These are phyloP conservation scores for Volvox reticuliferus DNA, from an alignment of 139 green algal species.

Conservation along the genomic window DNA sequence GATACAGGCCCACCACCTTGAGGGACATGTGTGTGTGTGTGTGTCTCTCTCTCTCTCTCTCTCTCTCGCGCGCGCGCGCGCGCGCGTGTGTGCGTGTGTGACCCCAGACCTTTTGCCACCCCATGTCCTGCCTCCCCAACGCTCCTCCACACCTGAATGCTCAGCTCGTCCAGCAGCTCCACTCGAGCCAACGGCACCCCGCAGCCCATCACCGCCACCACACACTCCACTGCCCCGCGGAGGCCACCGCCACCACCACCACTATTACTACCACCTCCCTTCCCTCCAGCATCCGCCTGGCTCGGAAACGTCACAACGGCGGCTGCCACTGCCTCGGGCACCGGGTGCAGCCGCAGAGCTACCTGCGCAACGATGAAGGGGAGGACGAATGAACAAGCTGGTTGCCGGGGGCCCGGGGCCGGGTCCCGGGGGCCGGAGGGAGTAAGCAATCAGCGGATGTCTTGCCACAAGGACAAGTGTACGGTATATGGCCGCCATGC, in stretches of 20 bases:
- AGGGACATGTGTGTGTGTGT: too few species aligned
- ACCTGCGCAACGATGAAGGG: slow-evolving; percentile 16
- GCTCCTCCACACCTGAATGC: slow-evolving; percentile 21
- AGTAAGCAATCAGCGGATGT: too few species aligned
- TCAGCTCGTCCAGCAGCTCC: slow-evolving; percentile 75
- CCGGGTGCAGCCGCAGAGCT: slow-evolving; percentile 63
- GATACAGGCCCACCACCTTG: too few species aligned
- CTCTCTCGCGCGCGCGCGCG: too few species aligned
- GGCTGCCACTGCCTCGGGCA: slow-evolving; percentile 63
- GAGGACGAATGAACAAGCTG: too few species aligned
- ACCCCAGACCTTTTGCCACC: too few species aligned
- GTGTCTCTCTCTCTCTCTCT: too few species aligned
- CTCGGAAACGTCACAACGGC: slow-evolving; percentile 69
- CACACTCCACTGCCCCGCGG: slow-evolving; percentile 66
- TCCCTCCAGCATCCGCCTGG: slow-evolving; percentile 26
- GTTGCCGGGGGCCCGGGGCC: too few species aligned
- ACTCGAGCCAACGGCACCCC: slow-evolving; percentile 76
- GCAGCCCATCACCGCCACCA: slow-evolving; percentile 65
- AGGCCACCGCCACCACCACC: background rate
- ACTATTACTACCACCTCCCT: background rate
- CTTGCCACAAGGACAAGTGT: too few species aligned
- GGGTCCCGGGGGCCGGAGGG: too few species aligned
- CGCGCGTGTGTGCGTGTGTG: too few species aligned
- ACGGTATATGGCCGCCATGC: too few species aligned
- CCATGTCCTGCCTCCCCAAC: background rate